Evolutionary conservation across 2,329 filamentous ascomycete genomes (phyloP).

Genomic region (Trichophyton benhamiae): DNA sequence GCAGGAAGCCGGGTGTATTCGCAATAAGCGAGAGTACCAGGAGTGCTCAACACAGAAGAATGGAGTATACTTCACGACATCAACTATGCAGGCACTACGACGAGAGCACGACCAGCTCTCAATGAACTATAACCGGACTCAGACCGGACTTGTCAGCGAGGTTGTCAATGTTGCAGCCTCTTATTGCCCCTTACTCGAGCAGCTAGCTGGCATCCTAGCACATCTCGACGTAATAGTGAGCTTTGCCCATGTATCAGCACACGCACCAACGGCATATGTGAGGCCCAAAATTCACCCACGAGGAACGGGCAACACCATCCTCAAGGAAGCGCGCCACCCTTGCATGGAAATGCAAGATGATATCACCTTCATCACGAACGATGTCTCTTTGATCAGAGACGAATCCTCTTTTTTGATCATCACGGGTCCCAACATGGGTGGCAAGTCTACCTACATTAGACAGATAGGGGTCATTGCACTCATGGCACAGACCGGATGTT

Average conservation of each 20-base stretch:
- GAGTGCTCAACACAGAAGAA: conserved; percentile 99
- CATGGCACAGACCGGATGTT: conserved; percentile 94
- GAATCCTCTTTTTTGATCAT: conserved; percentile 88
- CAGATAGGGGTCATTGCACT: conserved; percentile 94
- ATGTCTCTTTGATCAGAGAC: conserved; percentile 67
- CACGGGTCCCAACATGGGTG: conserved; percentile 97
- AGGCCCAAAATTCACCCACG: conserved; percentile 81
- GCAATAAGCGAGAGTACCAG: conserved; percentile 78
- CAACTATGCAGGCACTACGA: conserved; percentile 62
- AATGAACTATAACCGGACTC: conserved; percentile 88
- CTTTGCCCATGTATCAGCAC: conserved; percentile 83
- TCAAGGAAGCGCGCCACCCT: conserved; percentile 89
- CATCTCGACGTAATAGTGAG: conserved; percentile 92
- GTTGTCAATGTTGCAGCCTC: conserved; percentile 88
- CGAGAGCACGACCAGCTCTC: conserved; percentile 90
- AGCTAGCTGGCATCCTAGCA: conserved; percentile 73
- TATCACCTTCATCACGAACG: conserved; percentile 96
- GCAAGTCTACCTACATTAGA: conserved; percentile 95
- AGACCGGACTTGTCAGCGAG: conserved; percentile 79
- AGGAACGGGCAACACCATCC: conserved; percentile 72
- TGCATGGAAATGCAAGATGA: conserved; percentile 99
- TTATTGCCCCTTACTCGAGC: conserved; percentile 85
- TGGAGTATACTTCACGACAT: conserved; percentile 94
- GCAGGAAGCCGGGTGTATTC: conserved; percentile 74
- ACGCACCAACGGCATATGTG: conserved; percentile 84